Conservation (phyloP, 2,329 filamentous ascomycete species). For the Rhynchosporium agropyri region DNA sequence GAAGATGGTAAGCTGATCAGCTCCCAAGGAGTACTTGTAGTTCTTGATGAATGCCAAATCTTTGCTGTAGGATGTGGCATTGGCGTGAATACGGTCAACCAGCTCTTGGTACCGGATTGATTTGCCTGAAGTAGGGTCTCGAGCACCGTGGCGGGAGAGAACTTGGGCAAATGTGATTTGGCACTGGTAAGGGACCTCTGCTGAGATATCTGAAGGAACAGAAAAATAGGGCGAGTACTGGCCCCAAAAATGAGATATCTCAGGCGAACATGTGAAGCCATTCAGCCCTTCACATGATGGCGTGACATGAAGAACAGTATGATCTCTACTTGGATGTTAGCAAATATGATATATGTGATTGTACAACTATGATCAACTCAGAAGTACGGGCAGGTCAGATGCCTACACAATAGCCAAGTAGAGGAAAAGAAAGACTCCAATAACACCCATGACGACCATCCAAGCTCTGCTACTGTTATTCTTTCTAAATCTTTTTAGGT, state of each 20-base stretch:
- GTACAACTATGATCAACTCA: background rate
- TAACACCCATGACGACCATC: slow-evolving; percentile 25
- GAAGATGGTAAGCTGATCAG: slow-evolving; percentile 69
- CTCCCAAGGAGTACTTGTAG: slow-evolving; percentile 72
- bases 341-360: background rate
- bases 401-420: slow-evolving; percentile 36
- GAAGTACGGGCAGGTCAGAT: background rate
- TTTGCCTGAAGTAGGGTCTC: slow-evolving; percentile 76
- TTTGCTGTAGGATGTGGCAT: slow-evolving; percentile 57
- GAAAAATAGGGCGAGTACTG: slow-evolving; percentile 87
- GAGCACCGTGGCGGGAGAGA: slow-evolving; percentile 81
- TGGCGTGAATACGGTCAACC: slow-evolving; percentile 65
- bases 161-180: slow-evolving; percentile 77
- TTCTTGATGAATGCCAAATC: slow-evolving; percentile 70
- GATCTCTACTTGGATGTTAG: slow-evolving; percentile 28
- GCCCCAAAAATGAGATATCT: slow-evolving; percentile 62
- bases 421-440: slow-evolving; percentile 32
- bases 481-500: slow-evolving; percentile 26
- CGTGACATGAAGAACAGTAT: slow-evolving; percentile 18
- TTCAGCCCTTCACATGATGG: slow-evolving; percentile 39
- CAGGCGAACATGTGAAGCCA: slow-evolving; percentile 41
- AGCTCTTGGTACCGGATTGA: slow-evolving; percentile 63
- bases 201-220: slow-evolving; percentile 67
- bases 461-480: slow-evolving; percentile 29
- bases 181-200: slow-evolving; percentile 66